Evolutionary conservation across 441 rosid species (phyloP).

Genomic region (Kokia cookei): DNA sequence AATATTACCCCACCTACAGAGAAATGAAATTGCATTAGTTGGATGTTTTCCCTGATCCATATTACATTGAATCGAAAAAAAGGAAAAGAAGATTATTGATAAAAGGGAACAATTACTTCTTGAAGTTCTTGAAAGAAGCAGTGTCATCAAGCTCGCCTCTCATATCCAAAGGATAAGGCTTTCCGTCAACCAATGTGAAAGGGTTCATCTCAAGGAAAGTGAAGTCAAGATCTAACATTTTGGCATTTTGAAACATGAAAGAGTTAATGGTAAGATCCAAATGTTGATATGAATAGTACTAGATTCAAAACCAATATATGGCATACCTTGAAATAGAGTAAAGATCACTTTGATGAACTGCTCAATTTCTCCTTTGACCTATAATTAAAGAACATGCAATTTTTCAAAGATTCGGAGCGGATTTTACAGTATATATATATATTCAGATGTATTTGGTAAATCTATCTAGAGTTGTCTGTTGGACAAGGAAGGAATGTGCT

Average conservation of each 20-base stretch:
- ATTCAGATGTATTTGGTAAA: background rate
- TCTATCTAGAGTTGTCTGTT: background rate
- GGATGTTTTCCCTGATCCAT: background rate
- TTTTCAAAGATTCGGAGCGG: background rate
- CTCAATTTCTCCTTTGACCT: conserved; percentile 70
- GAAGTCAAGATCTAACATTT: conserved; percentile 73
- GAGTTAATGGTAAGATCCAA: conserved; percentile 8
- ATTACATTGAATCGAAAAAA: conserved; percentile 1
- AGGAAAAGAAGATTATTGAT: background rate
- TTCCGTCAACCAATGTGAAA: conserved; percentile 76
- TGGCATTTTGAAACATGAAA: conserved; percentile 18
- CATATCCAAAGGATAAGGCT: conserved; percentile 97
- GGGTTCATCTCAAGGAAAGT: conserved; percentile 99
- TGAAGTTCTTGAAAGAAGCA: conserved; percentile 94
- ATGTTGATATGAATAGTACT: background rate
- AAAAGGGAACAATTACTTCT: conserved; percentile 46
- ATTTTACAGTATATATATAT: background rate
- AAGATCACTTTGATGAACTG: conserved; percentile 67
- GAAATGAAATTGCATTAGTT: conserved; percentile 14
- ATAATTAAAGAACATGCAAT: conserved; percentile 10
- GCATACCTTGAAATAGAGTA: conserved; percentile 76
- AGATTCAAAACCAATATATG: background rate
- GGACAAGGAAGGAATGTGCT: background rate
- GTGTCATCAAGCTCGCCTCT: conserved; percentile 97
- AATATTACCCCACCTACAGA: conserved; percentile 57